Evolutionary conservation across 1,284 basidiomycete genomes (phyloP).

Genomic region (Boletus sp.): DNA sequence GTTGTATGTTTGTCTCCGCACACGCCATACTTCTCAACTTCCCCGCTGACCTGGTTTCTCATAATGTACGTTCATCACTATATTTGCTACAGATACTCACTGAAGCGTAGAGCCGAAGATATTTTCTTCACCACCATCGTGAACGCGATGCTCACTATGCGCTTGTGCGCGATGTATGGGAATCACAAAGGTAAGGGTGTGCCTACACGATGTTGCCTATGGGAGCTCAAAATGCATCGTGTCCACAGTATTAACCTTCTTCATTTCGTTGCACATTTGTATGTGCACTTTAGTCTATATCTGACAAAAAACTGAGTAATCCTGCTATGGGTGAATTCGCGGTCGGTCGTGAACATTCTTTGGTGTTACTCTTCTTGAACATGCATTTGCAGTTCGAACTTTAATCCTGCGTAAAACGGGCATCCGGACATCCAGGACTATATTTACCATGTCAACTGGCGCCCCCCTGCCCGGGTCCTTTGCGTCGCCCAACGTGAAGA

Average conservation of each 20-base stretch:
- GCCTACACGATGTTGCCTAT: neutral
- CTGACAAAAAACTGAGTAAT: neutral
- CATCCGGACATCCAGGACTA: neutral
- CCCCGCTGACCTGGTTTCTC: neutral
- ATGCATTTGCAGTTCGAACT: slow-evolving; percentile 4
- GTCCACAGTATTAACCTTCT: slow-evolving; percentile 1
- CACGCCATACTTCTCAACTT: too few species aligned
- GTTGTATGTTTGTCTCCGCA: neutral
- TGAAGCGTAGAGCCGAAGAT: neutral
- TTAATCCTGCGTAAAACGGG: neutral
- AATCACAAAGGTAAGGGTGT: slow-evolving; percentile 3
- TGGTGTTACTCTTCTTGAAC: neutral
- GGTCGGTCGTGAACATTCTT: neutral
- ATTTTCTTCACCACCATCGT: slow-evolving; percentile 4
- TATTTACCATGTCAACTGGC: neutral
- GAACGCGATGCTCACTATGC: slow-evolving; percentile 5
- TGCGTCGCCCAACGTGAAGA: neutral
- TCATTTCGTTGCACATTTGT: neutral
- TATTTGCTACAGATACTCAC: neutral
- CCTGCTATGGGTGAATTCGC: neutral
- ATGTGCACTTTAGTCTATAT: neutral
- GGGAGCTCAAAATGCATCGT: too few species aligned
- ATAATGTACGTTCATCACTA: neutral
- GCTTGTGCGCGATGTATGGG: slow-evolving; percentile 6
- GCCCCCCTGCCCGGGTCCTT: slow-evolving; percentile 5